Evolutionary conservation across 2,329 filamentous ascomycete genomes (phyloP), one percentile per base, ranked within the genome.

Genomic region (Alternaria burnsii): DNA sequence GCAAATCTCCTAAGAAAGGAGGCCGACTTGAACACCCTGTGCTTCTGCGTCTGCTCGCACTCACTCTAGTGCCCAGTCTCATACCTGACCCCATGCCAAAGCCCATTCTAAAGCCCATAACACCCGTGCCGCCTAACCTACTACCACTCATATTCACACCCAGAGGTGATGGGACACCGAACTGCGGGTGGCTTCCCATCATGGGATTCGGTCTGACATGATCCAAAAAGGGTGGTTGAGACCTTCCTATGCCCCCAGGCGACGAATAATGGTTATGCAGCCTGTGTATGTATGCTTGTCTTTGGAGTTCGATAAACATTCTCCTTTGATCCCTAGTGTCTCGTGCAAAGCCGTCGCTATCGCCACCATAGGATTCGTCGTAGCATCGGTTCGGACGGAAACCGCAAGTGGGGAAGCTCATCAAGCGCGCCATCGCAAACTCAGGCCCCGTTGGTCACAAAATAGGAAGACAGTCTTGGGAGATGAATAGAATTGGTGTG

Each of bases 181-280:
- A 32, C 14, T 52, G 36, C 18, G 52, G 42, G 44, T 44, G 38
- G 26, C 34, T 41, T 24, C 50, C 50, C 55, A 62, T 65, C 50
- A 55, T 54, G 3, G 41, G 44, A 50, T 8, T 51, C 26, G 30
- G 30, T 16, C 44, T 52, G n/a, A n/a, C 32, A 30, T 20, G 36
- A 24, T 41, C 41, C n/a, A 28, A 10, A 20, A 43, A 57, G 14
- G 43, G 44, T 12, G 48, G 48, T 43, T 50, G 47, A 38, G 50
- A 46, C 9, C 47, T 16, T n/a, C 51, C 11, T 30, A 48, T 58
- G 38, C 32, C 51, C 11, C 26, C 40, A 18, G 60, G 46, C 18
- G 28, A 20, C 26, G 48, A 40, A 11, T 38, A 50, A 16, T 55
- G 41, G 26, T 47, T 28, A 10, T 48, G 24, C 30, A 40, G 44